Evolutionary conservation across 1,284 basidiomycete species (phyloP), one percentile per base, ranked within the genome.

Genomic region (Bjerkandera adusta): DNA sequence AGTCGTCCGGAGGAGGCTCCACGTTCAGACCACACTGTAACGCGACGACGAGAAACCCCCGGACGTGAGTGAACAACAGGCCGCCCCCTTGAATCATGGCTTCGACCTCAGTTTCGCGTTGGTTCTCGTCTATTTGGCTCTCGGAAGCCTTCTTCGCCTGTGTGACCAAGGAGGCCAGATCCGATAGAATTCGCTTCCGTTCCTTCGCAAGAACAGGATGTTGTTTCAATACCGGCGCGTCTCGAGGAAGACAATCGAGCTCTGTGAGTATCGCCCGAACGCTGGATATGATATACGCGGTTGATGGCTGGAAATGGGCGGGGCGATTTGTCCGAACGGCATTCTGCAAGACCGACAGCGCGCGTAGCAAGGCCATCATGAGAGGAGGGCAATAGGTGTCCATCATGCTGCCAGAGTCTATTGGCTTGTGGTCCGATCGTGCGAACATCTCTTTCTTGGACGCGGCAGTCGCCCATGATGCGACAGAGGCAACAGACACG

Each of bases 281-380:
- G 45, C 92, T 92, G 3, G 92, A 94, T 57, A 99, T 96, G 55
- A 98, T 89, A 61, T 87, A 94, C 5, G 87, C 87, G 1, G 88
- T 86, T 2, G 87, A 84, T 15, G 88, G 87, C 59, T 89, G 85
- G 58, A 89, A 94, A 66, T 94, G 92, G 1, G 83, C 69, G n/a
- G 83, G 69, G 24, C 90, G 81, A 54, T 85, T 83, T 22, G 82
- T 75, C 18, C 82, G 77, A 15, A 94, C 92, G 1, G 94, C 90
- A 43, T 80, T 87, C 59, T 94, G 88, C 18, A 98, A 76, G 18
- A 97, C 73, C 4, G 89, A 85, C 33, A 97, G 75, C 13, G 89
- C 89, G 55, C 95, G 91, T 6, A 90, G 72, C 38, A 97, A 79
- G 11, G 89, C 82, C 24, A 81, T 70, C 81, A 89, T 88, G 24